Evolutionary conservation across 495 filamentous ascomycete species (phyloP), one percentile per base, ranked within the genome.

Genomic region (Saxophila tyrrhenica): DNA sequence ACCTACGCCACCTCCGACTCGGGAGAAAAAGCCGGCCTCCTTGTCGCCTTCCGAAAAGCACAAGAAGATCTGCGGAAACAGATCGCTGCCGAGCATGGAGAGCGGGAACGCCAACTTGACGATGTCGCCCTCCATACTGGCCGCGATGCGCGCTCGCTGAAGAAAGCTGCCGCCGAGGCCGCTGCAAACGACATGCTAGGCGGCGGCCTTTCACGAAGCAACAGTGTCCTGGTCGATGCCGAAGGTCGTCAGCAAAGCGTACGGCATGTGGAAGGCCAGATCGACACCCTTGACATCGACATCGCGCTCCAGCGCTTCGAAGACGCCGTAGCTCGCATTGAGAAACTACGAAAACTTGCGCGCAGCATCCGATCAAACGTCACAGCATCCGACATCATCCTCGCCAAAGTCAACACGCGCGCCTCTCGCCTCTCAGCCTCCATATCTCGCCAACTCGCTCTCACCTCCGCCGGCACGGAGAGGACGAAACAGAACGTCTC

Each of bases 171-270:
- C 7, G 39, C 48, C 7, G 44, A 56, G 16, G 50, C 35, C 13
- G 32, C 47, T 19, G 41, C 50, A 1, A 46, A 54, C 15, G 25
- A 51, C 11, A 22, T 16, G 24, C 24, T 13, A n/a, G 79, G 83
- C 42, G 67, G 87, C 0, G 73, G 88, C 13, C 79, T 86, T 61
- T 79, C 75, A 19, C 68, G 87, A 5, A 82, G 81, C 39, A 73
- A 79, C 0, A 80, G 80, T 45, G 78, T 95, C 68, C 75, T 94
- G 35, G 89, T 99, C 54, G 94, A 96, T 59, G 89, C 96, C 23
- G 92, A 97, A 61, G 92, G 94, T 21, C 91, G 94, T 62, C 90
- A 95, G 60, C 87, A 95, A 65, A 95, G 90, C 61, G 75, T 99
- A 17, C 85, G 92, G 20, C 95, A 87, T 86, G 89, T 97, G 0